These are phyloP conservation scores for Cryphonectria parasitica DNA, from an alignment of 2,329 filamentous ascomycete genomes.

Conservation along the genomic window DNA sequence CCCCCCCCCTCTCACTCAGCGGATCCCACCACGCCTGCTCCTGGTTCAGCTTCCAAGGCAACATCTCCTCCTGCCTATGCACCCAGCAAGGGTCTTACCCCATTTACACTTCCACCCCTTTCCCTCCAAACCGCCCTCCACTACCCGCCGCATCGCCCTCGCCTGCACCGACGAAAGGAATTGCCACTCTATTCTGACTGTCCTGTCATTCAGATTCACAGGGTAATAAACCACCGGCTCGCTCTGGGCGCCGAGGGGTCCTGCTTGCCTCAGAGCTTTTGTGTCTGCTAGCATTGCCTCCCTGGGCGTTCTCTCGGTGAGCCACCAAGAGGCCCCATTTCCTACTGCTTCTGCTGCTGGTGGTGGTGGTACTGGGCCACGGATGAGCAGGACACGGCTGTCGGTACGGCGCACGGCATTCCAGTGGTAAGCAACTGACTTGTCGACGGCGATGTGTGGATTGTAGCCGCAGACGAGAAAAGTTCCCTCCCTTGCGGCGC, in stretches of 20 bases:
- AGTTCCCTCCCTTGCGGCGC: background rate
- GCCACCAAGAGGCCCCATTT: too few relatives aligned
- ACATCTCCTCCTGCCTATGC: background rate
- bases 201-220: background rate
- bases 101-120: background rate
- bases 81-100: constrained; percentile 18
- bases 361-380: too few relatives aligned
- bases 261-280: background rate
- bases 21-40: background rate
- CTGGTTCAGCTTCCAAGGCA: constrained; percentile 6
- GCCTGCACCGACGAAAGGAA: constrained; percentile 10
- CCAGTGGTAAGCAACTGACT: background rate
- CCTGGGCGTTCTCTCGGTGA: background rate
- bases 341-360: too few relatives aligned
- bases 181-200: constrained; percentile 9
- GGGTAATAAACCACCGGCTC: constrained; percentile 8
- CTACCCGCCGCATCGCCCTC: background rate
- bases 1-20: background rate
- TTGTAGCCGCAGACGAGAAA: background rate
- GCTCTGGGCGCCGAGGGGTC: background rate
- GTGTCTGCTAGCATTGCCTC: background rate
- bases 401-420: background rate
- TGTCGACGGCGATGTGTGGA: background rate
- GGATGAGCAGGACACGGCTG: constrained; percentile 7
- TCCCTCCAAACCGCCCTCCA: background rate